phyloP scores from a whole-genome alignment of 75 land plant species.

The Selaginella moellendorffii region DNA sequence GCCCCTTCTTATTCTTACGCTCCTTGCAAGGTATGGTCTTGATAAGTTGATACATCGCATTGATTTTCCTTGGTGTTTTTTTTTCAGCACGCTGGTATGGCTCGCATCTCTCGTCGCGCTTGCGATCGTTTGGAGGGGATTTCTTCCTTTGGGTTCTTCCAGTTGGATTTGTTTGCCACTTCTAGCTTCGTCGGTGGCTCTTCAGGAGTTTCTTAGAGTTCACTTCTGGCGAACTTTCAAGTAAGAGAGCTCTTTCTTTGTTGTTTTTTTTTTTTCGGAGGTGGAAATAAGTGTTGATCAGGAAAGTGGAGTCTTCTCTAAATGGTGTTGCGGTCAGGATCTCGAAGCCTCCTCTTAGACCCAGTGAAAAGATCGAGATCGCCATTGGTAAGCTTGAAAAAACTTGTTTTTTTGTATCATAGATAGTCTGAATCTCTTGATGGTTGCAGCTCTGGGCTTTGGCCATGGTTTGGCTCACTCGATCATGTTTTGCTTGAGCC shows the following conservation, averaged over 20 bases:
- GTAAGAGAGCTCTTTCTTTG: conserved; percentile 31
- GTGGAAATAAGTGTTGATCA: conserved; percentile 13
- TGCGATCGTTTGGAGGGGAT: conserved; percentile 73
- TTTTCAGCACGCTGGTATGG: conserved; percentile 76
- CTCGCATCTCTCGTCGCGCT: conserved; percentile 64
- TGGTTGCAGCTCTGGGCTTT: conserved; percentile 73
- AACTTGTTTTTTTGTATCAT: conserved; percentile 2
- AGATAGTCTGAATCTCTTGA: neutral
- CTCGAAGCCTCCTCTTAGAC: conserved; percentile 60
- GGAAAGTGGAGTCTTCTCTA: conserved; percentile 62
- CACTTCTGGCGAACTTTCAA: conserved; percentile 71
- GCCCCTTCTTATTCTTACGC: conserved; percentile 71
- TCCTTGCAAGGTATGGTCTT: conserved; percentile 71
- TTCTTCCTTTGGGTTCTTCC: conserved; percentile 62
- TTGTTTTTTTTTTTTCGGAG: neutral
- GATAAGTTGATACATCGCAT: no score
- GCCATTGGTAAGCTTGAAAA: conserved; percentile 52
- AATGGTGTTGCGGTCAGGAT: conserved; percentile 56
- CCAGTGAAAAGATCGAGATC: conserved; percentile 76
- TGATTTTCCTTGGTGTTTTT: neutral
- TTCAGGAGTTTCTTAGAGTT: conserved; percentile 68
- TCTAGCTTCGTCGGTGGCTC: conserved; percentile 44
- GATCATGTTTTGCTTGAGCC: conserved; percentile 84
- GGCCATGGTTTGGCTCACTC: conserved; percentile 96
- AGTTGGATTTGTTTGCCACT: conserved; percentile 50